Percentiles rank a stretch among this genome's conserved stretches.
Conservation (phyloP, 306 rosid genomes). For the Malus sieversii region DNA sequence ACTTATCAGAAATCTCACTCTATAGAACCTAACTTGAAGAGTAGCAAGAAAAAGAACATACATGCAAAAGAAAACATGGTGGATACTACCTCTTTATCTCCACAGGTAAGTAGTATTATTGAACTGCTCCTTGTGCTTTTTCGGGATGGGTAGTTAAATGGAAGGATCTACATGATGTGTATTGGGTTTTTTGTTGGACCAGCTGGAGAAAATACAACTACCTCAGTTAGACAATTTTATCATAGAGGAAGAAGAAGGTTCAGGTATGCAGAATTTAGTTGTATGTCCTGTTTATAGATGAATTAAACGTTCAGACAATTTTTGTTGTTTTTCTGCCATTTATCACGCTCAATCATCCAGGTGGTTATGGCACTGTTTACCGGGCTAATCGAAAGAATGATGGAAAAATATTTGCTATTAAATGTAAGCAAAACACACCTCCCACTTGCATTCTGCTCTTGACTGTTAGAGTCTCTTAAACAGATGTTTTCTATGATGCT, state of each 20-base stretch:
- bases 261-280: constrained; percentile 18
- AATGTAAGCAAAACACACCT: constrained; percentile 9
- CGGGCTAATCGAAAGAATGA: constrained; percentile 27
- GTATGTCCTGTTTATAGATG: not conserved
- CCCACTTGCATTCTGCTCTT: not conserved
- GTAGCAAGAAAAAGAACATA: constrained; percentile 8
- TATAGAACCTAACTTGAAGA: constrained; percentile 27
- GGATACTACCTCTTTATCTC: constrained; percentile 17
- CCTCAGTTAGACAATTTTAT: constrained; percentile 24
- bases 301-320: not conserved
- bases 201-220: constrained; percentile 16
- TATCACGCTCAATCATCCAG: constrained; percentile 12
- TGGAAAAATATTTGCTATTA: constrained; percentile 25
- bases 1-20: constrained; percentile 19
- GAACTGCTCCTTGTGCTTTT: not conserved
- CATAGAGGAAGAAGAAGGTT: constrained; percentile 39
- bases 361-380: constrained; percentile 39
- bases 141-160: not conserved
- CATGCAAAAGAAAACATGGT: constrained; percentile 8
- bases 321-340: not conserved
- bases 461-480: not conserved
- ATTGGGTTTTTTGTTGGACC: constrained; percentile 15
- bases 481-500: not conserved
- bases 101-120: constrained; percentile 26
- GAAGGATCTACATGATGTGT: not conserved